Base-by-base conservation (phyloP, 148 eudicot genomes). In the Tetragonia tetragonoides region DNA sequence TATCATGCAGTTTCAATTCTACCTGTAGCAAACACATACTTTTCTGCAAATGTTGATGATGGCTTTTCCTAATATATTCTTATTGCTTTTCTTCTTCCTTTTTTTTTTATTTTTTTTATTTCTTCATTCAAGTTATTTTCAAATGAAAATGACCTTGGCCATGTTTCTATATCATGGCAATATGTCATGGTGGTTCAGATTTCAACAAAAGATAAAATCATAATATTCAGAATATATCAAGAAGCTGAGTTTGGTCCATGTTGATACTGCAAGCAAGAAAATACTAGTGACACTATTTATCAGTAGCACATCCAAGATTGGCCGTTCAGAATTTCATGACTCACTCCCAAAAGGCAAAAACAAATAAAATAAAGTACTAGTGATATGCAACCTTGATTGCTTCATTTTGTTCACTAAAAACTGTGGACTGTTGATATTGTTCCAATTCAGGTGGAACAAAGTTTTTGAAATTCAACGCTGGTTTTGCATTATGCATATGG, bases 121-220 rank as follows among this genome's bases (percentile, higher is more conserved):
- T 12, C 12, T 66, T 66, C 15, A 38, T 66, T 56, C 1, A 16
- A 9, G n/a, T 73, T 70, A 18, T 11, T 75, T 34, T 76, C 21
- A 17, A 9, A 51, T 41, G 81, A 82, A 60, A 67, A 78, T 61
- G 78, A 82, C 74, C 12, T 76, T 46, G 12, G 76, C 68, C 84
- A 46, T 72, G n/a, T 41, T 68, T 73, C 70, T 51, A 24, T 23
- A 61, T 21, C 75, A 71, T 63, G 70, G 73, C 81, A 67, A 46
- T 53, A 67, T 80, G 82, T 83, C 80, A 83, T 44, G 80, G 73
- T 75, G 24, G 77, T 42, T 79, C 49, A 81, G 68, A 77, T 44
- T 61, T 72, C 78, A 74, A 60, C 60, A 66, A 5, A 56, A 51
- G 60, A 34, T 67, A n/a, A 41, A 23, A 34, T 7, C 66, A 46